Evolutionary conservation across 2,329 filamentous ascomycete species (phyloP).

Genomic region (Cercospora canescens): DNA sequence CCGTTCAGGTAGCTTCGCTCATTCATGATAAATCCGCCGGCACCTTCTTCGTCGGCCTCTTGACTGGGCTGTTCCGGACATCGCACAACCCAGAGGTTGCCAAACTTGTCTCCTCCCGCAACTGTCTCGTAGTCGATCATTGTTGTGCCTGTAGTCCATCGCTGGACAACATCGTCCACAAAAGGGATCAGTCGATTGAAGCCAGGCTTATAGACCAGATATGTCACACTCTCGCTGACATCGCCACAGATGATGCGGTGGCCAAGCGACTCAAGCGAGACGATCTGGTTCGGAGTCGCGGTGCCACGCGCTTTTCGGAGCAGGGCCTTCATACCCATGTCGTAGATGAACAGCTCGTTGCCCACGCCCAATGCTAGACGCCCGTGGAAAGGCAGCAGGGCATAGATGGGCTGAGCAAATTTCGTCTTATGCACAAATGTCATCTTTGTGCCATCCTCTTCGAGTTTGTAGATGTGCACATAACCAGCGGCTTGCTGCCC

Average conservation of each 20-base stretch:
- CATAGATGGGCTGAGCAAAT: constrained; percentile 82
- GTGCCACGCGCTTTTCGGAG: constrained; percentile 70
- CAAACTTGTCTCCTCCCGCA: constrained; percentile 95
- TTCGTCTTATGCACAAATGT: constrained; percentile 97
- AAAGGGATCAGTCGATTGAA: constrained; percentile 93
- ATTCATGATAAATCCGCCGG: constrained; percentile 86
- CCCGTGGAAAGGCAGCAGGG: constrained; percentile 91
- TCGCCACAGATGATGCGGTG: constrained; percentile 90
- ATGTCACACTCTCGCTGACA: constrained; percentile 87
- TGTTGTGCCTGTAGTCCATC: constrained; percentile 86
- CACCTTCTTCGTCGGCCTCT: constrained; percentile 88
- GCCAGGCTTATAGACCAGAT: constrained; percentile 88
- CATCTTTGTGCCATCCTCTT: constrained; percentile 80
- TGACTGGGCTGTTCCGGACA: constrained; percentile 83
- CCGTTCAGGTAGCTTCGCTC: constrained; percentile 89
- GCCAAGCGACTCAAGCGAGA: constrained; percentile 84
- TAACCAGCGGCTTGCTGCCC: constrained; percentile 57
- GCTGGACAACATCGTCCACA: constrained; percentile 81
- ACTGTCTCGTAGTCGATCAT: constrained; percentile 98
- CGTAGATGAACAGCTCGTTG: constrained; percentile 79
- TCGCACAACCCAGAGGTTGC: constrained; percentile 90
- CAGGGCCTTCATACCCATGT: constrained; percentile 88
- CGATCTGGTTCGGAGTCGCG: constrained; percentile 63
- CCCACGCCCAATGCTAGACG: constrained; percentile 84
- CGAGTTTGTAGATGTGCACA: constrained; percentile 89